Evolutionary conservation across 2,329 filamentous ascomycete species (phyloP), one percentile per base, ranked within the genome.

Genomic region (Neospermospora avenae): DNA sequence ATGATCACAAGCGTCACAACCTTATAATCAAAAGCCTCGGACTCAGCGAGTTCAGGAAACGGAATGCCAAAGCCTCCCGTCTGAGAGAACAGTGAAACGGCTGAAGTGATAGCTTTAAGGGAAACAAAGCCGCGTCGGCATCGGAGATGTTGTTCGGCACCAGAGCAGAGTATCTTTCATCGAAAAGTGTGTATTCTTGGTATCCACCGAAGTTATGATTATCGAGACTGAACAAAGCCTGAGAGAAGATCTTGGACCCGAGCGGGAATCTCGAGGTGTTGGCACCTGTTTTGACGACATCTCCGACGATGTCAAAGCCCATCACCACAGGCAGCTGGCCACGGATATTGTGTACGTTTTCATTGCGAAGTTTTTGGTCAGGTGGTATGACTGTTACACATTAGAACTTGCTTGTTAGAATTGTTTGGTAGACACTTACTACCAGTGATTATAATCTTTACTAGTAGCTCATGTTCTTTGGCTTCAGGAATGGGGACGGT

Each of bases 281-380:
- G 8, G 65, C 63, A 2, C 68, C 55, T 5, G 71, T 70, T 4
- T 73, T 66, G 2, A 69, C 67, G 28, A 77, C 70, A 1, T 53
- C 65, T 3, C 75, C 75, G 25, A 70, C 73, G 14, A 75, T 61
- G 57, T 77, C 74, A 59, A 72, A 72, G 22, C 66, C 69, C 0
- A 77, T 65, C 22, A 77, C 62, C 1, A 67, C 68, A 1, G 76
- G 76, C 0, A 74, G 67, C 7, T 62, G 46, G 14, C 69, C 61
- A 18, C 67, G 60, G 54, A 75, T 71, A 44, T 56, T 57, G 59
- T 76, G 74, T n/a, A 77, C 69, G 5, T 73, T 72, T 0, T 13
- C 28, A 59, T 76, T 74, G 8, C 75, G 73, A 14, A 64, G 63
- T 57, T 76, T 76, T n/a, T 73, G 64, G 66, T 79, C 77, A 58